Evolutionary conservation across 2,329 filamentous ascomycete species (phyloP).

Genomic region (Coniochaeta hoffmannii): DNA sequence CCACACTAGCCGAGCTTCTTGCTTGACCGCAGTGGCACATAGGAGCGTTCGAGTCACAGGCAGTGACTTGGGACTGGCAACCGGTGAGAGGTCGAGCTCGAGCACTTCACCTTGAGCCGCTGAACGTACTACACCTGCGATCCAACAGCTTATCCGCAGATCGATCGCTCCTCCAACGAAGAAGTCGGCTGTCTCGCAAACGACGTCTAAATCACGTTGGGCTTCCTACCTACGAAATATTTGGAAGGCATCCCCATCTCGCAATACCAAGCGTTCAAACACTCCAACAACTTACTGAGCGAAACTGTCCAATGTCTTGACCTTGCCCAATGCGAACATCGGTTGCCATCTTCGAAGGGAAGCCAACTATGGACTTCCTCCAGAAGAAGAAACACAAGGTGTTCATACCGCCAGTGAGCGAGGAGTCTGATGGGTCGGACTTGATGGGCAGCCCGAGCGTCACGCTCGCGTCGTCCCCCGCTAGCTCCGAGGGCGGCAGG

Average conservation of each 20-base stretch:
- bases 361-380: conserved; percentile 1
- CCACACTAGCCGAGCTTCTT: not conserved
- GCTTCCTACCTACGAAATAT: not conserved
- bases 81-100: not conserved
- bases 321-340: not conserved
- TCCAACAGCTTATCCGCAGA: not conserved
- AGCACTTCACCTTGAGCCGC: not conserved
- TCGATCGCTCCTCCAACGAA: not conserved
- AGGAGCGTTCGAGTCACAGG: not conserved
- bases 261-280: not conserved
- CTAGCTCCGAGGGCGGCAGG: conserved; percentile 11
- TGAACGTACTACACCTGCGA: not conserved
- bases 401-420: conserved; percentile 6
- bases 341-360: not conserved
- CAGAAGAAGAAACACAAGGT: not conserved
- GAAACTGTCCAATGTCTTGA: not conserved
- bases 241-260: not conserved
- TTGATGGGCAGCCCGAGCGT: conserved; percentile 7
- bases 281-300: not conserved
- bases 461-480: conserved; percentile 12
- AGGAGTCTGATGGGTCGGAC: conserved; percentile 11
- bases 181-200: too few relatives aligned
- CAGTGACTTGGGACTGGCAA: not conserved
- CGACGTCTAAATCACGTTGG: not conserved
- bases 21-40: not conserved